Evolutionary conservation across 1,284 basidiomycete species (phyloP).

Genomic region (Trichosporon asahii): DNA sequence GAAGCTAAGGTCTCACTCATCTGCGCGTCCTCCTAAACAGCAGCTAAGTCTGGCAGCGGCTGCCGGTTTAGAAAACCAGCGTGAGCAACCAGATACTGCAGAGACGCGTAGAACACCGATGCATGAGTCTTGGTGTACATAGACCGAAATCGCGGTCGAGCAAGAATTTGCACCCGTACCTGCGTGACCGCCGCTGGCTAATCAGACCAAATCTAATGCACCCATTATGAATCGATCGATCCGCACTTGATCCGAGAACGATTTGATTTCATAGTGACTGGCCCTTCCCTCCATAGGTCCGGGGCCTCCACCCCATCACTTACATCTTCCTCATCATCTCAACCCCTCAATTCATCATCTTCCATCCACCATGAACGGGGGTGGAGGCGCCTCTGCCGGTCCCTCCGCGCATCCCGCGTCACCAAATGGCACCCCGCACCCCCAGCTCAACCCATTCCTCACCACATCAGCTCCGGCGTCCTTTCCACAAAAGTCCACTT

Average conservation of each 20-base stretch:
- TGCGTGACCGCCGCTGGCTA: not conserved
- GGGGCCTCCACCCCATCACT: conserved; percentile 1
- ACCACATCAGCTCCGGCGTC: not conserved
- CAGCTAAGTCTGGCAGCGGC: too few species aligned
- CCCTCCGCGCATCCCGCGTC: not conserved
- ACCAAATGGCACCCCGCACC: not conserved
- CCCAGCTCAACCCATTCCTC: not conserved
- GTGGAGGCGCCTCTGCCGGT: not conserved
- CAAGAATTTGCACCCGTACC: not conserved
- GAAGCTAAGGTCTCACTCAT: too few species aligned
- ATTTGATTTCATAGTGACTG: not conserved
- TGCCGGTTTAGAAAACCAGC: too few species aligned
- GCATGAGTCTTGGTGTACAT: too few species aligned
- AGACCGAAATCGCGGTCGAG: too few species aligned
- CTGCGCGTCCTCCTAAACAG: too few species aligned
- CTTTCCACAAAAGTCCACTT: not conserved
- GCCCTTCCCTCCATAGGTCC: not conserved
- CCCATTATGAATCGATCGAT: not conserved
- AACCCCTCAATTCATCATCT: not conserved
- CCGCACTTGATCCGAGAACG: not conserved
- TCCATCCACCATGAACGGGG: not conserved
- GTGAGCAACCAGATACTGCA: too few species aligned
- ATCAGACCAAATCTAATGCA: not conserved
- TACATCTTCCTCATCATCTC: not conserved
- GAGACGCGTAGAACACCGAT: too few species aligned